phyloP scores from a whole-genome alignment of 78 protist genomes.

The Cavenderia fasciculata region DNA sequence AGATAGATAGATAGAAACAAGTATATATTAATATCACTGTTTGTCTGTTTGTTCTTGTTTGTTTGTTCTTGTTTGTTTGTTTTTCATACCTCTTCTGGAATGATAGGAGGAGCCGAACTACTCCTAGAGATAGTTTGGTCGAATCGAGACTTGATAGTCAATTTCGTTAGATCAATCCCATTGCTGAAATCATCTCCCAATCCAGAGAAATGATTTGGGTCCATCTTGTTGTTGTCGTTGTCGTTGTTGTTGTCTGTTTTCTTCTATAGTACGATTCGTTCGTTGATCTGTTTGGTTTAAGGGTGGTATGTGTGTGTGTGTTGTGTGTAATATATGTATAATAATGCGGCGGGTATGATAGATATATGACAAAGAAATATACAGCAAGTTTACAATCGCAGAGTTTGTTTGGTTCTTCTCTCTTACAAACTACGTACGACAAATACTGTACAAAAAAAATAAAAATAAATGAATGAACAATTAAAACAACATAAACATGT shows the following conservation, averaged over 20 bases:
- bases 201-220: conserved; percentile 43
- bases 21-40: background rate
- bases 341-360: too few relatives aligned
- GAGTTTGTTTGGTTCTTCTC: too few relatives aligned
- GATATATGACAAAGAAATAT: too few relatives aligned
- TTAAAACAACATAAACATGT: too few relatives aligned
- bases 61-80: background rate
- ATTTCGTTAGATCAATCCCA: conserved; percentile 57
- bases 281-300: too few relatives aligned
- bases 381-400: too few relatives aligned
- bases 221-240: background rate
- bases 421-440: too few relatives aligned
- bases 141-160: conserved; percentile 54
- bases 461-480: too few relatives aligned
- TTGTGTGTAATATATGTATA: too few relatives aligned
- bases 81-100: conserved; percentile 41
- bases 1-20: background rate
- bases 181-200: conserved; percentile 13
- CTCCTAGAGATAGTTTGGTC: conserved; percentile 66
- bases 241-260: background rate
- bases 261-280: too few relatives aligned
- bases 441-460: too few relatives aligned
- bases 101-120: conserved; percentile 76
- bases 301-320: too few relatives aligned
- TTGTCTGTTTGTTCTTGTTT: background rate